phyloP scores from a whole-genome alignment of 768 basidiomycete species.

The Aureoboletus auriporus region DNA sequence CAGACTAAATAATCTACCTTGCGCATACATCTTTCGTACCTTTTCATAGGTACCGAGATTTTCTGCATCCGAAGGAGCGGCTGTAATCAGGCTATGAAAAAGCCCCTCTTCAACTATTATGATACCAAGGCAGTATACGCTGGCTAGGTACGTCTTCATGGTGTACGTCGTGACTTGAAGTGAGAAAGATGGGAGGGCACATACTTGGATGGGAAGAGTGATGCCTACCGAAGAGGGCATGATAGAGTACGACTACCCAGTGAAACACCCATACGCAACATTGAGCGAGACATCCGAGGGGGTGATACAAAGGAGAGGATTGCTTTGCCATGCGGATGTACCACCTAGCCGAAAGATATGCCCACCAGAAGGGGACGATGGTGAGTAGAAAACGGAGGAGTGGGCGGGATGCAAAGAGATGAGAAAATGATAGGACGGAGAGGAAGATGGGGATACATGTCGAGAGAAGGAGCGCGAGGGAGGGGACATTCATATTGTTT shows the following conservation, averaged over 20 bases:
- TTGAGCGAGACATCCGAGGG: conserved; percentile 21
- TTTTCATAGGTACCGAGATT: conserved; percentile 18
- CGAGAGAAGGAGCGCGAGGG: conserved; percentile 12
- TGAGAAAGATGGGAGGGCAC: not conserved
- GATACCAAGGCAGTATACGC: conserved; percentile 14
- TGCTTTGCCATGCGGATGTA: conserved; percentile 19
- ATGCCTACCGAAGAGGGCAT: conserved; percentile 19
- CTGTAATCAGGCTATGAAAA: conserved; percentile 18
- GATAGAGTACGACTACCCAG: conserved; percentile 16
- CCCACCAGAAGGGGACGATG: conserved; percentile 19
- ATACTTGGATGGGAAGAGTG: not conserved
- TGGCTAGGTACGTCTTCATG: conserved; percentile 13
- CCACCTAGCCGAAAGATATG: conserved; percentile 17
- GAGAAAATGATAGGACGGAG: conserved; percentile 13
- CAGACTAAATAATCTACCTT: conserved; percentile 3
- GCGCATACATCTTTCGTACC: conserved; percentile 11
- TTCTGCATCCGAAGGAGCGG: conserved; percentile 2
- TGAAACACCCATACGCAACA: conserved; percentile 24
- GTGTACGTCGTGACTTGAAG: conserved; percentile 13
- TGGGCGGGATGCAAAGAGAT: conserved; percentile 8
- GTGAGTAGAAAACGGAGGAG: conserved; percentile 16
- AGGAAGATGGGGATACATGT: conserved; percentile 13
- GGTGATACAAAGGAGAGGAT: conserved; percentile 22
- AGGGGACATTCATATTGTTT: not conserved
- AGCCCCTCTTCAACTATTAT: conserved; percentile 15